phyloP scores from a whole-genome alignment of 1,139 yeast species.

The Magnusiomyces paraingens region DNA sequence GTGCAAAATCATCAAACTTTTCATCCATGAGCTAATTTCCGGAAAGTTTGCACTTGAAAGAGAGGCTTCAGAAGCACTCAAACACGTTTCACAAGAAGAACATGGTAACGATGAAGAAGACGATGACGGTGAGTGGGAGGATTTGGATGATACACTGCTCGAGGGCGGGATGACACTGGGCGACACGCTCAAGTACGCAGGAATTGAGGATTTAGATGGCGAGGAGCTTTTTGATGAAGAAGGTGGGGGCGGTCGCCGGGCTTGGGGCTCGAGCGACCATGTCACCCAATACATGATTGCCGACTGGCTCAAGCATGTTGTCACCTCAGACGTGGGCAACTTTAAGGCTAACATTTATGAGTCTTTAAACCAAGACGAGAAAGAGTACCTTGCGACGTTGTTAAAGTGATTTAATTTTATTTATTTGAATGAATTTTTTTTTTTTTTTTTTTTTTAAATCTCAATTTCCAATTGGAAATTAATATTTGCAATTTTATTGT shows the following conservation, averaged over 20 bases:
- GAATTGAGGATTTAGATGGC: constrained; percentile 26
- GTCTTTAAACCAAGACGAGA: constrained; percentile 50
- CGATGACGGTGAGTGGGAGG: constrained; percentile 68
- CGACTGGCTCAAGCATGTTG: constrained; percentile 60
- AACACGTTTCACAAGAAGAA: constrained; percentile 8
- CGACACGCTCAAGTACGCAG: constrained; percentile 26
- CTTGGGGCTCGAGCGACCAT: constrained; percentile 21
- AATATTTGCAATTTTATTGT: constrained; percentile 41
- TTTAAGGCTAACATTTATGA: constrained; percentile 39
- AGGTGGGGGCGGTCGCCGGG: not conserved
- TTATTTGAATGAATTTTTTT: not conserved
- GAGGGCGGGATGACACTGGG: constrained; percentile 14
- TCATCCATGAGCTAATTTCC: constrained; percentile 58
- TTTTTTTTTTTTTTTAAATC: constrained; percentile 21
- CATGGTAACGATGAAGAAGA: constrained; percentile 22
- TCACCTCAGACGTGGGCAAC: constrained; percentile 45
- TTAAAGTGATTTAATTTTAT: not conserved
- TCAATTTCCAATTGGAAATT: constrained; percentile 42
- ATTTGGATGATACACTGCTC: constrained; percentile 33
- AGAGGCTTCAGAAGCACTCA: constrained; percentile 37
- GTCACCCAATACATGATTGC: constrained; percentile 40
- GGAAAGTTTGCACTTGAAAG: constrained; percentile 25
- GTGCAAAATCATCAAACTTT: constrained; percentile 63
- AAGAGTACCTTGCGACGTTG: constrained; percentile 37
- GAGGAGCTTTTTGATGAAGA: constrained; percentile 30